These are phyloP conservation scores for Termitomyces sp. DNA, from an alignment of 768 basidiomycete genomes.

Conservation along the genomic window DNA sequence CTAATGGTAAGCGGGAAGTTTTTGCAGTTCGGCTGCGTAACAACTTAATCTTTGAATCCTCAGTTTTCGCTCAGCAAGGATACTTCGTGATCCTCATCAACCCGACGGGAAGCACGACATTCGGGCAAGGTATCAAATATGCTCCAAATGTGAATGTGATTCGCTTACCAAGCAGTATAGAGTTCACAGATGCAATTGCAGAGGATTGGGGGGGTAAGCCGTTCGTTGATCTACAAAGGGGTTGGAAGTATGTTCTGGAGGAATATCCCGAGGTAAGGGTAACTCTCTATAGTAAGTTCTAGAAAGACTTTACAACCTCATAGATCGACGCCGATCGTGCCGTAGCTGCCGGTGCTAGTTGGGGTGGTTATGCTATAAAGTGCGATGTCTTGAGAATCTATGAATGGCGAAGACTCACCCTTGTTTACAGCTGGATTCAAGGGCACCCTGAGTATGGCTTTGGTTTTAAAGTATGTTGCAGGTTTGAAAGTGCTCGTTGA, in stretches of 20 bases:
- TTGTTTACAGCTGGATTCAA: slow-evolving; percentile 76
- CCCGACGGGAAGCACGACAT: slow-evolving; percentile 91
- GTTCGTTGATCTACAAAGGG: slow-evolving; percentile 69
- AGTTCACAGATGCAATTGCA: slow-evolving; percentile 74
- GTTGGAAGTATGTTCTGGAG: slow-evolving; percentile 67
- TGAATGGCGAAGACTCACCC: neutral
- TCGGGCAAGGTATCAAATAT: slow-evolving; percentile 66
- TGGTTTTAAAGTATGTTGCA: slow-evolving; percentile 62
- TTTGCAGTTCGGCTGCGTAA: neutral
- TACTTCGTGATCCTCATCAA: slow-evolving; percentile 88
- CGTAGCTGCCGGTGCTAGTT: slow-evolving; percentile 78
- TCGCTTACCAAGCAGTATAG: slow-evolving; percentile 27
- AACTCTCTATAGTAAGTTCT: neutral
- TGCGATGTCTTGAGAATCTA: slow-evolving; percentile 23
- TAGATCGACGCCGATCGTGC: slow-evolving; percentile 67
- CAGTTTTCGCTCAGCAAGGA: slow-evolving; percentile 81
- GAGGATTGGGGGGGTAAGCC: slow-evolving; percentile 87
- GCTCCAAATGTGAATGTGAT: neutral
- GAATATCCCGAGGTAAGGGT: slow-evolving; percentile 59
- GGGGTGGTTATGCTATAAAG: slow-evolving; percentile 90
- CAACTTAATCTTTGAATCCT: neutral
- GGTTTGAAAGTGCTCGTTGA: neutral
- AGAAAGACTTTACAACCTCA: neutral
- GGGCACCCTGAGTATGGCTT: slow-evolving; percentile 87
- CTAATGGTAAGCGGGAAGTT: slow-evolving; percentile 45